Evolutionary conservation across 352 stramenopile genomes (phyloP), one percentile per base, ranked within the genome.

Genomic region (Pythium pyrilobum): DNA sequence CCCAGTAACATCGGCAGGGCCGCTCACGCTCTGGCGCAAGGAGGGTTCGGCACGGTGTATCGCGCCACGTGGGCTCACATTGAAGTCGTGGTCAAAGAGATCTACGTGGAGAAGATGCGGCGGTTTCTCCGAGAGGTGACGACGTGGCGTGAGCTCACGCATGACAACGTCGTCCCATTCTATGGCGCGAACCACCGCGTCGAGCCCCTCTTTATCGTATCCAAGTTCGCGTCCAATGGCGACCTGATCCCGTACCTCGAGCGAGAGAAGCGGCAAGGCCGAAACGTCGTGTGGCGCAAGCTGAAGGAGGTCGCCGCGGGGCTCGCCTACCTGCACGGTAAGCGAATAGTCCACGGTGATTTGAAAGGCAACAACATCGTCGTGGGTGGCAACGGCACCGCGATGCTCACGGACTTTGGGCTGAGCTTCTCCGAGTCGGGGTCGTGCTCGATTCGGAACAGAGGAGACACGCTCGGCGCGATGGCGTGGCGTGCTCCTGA

Each of bases 141-240:
- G 5, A 11, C 92, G 6, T 97, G 97, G 89, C 92, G 93, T 48
- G 79, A 78, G 18, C 58, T 97, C 0, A 59, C 68, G 2, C 91
- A 98, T 59, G 71, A 70, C 8, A 92, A 95, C 60, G 68, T 98
- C 40, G 77, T 98, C 0, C 63, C 75, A 21, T 80, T 98, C 66
- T 65, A 64, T 24, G 67, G 62, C 2, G 62, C 62, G 5, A 67
- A 58, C 13, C 55, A 72, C 15, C 16, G 66, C n/a, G 27, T 33
- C 0, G 29, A 13, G 0, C 52, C 34, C 6, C 62, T 44, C 6
- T 58, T 67, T 31, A 63, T 69, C 31, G 51, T 75, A 4, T 64
- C 57, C 50, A 59, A 74, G 9, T 42, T 69, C 25, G 62, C 59
- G 20, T 29, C 6, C 10, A 46, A 66, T 10, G 63, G 54, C 1